Conservation (phyloP, 257 asterid genomes). For the Thymus quinquecostatus region DNA sequence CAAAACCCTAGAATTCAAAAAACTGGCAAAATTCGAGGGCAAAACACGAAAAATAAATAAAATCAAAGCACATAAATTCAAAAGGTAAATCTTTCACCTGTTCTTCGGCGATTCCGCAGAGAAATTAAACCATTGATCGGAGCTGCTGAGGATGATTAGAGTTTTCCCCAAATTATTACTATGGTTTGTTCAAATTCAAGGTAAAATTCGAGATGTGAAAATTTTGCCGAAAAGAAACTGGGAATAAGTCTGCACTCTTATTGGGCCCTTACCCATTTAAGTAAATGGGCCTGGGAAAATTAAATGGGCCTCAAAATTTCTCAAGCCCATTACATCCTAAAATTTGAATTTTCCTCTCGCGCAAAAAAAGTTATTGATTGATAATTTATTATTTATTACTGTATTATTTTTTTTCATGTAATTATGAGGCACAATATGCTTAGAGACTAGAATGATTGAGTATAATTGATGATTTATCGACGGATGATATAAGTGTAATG, state of each 20-base stretch:
- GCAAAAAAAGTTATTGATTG: too few relatives aligned
- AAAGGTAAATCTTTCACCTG: conserved; percentile 5
- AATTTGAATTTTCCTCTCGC: too few relatives aligned
- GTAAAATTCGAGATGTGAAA: too few relatives aligned
- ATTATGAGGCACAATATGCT: too few relatives aligned
- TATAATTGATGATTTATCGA: too few relatives aligned
- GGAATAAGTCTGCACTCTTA: background rate
- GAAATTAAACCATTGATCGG: conserved; percentile 3
- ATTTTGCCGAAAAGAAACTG: background rate
- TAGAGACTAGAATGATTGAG: too few relatives aligned
- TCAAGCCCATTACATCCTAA: background rate
- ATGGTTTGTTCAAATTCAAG: too few relatives aligned
- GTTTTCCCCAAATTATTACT: background rate
- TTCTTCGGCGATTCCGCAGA: background rate
- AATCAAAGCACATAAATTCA: background rate
- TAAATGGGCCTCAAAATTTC: background rate
- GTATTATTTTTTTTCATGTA: too few relatives aligned
- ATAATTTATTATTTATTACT: too few relatives aligned
- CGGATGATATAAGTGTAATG: too few relatives aligned
- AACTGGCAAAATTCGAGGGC: conserved; percentile 13
- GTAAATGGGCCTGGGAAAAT: background rate
- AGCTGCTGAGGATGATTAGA: background rate
- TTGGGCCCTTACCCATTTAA: conserved; percentile 15
- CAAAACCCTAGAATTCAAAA: conserved; percentile 37
- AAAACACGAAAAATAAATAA: background rate